Evolutionary conservation across 225 moss, liverwort and hornwort genomes (phyloP).

Genomic region (Polytrichum commune): DNA sequence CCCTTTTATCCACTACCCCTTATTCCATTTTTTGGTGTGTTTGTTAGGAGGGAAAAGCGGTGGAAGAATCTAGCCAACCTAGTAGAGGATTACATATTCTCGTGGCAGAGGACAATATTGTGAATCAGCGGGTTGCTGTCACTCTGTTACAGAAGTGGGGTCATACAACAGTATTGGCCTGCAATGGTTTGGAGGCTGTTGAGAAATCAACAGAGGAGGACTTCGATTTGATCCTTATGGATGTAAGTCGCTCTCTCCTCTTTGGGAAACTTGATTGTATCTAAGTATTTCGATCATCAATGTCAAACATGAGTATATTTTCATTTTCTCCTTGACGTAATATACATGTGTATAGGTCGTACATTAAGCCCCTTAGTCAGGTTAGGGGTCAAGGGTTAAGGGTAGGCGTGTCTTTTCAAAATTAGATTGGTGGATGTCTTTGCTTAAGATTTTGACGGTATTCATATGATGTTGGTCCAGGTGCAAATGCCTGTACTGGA

Average conservation of each 20-base stretch:
- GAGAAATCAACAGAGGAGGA: constrained; percentile 57
- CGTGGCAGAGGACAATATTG: constrained; percentile 64
- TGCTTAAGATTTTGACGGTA: no score
- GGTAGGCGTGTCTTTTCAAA: no score
- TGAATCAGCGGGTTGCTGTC: constrained; percentile 64
- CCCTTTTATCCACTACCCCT: no score
- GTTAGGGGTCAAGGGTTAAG: no score
- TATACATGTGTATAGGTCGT: no score
- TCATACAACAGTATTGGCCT: constrained; percentile 56
- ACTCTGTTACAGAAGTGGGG: constrained; percentile 66
- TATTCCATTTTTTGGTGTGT: constrained; percentile 4
- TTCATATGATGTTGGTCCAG: constrained; percentile 9
- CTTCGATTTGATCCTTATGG: constrained; percentile 66
- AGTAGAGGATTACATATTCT: constrained; percentile 55
- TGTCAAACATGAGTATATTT: no score
- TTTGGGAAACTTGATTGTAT: not conserved
- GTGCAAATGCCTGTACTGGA: constrained; percentile 66
- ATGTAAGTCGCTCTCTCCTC: constrained; percentile 27
- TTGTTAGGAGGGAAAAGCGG: constrained; percentile 22
- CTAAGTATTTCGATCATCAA: no score
- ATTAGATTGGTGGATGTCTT: no score
- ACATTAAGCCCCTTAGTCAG: no score
- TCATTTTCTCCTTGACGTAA: no score
- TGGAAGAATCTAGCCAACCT: constrained; percentile 17
- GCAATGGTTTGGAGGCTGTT: constrained; percentile 62